Base-by-base conservation (phyloP, 1,284 basidiomycete species). In the Leucoagaricus sp. region DNA sequence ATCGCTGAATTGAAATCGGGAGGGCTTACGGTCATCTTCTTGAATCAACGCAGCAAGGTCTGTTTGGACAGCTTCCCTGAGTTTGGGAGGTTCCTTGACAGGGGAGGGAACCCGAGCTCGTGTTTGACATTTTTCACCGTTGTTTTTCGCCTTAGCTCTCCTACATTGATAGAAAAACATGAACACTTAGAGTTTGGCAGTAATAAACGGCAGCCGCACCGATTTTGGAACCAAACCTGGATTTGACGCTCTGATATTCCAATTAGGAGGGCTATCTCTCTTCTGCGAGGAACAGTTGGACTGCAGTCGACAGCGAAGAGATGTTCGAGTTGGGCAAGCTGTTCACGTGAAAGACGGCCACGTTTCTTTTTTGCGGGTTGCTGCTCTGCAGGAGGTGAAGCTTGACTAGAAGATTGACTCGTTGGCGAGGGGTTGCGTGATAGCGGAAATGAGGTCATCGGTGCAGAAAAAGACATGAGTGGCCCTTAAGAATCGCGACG, bases 191-290 rank as follows among this genome's bases (percentile, higher is more conserved):
- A 26, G 21, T 15, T 28, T 25, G 26, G 19, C 17, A 15, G 13
- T 38, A n/a, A 15, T 21, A 21, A 21, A 5, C 19, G 40, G 40
- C 40, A 15, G 19, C 66, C 79, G 49, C 60, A 89, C 89, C 90
- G 79, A 65, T 93, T 93, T 69, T 93, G 90, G 66, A 91, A 93
- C 91, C 90, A 92, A 55, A 93, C 89, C 71, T 92, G 90, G 0
- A 88, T 91, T 75, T 92, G 90, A 40, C 89, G 84, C 71, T 92
- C 90, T 57, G 88, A 81, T 87, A 92, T 91, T 17, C 88, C 87
- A n/a, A 93, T 75, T 57, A 82, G 69, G 33, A 85, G 80, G 56
- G 87, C 85, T 53, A 93, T 91, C 64, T 91, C 89, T 59, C 83
- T 82, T 49, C 90, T 77, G 50, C 84, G 79, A 6, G 79, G 78